phyloP scores from a whole-genome alignment of 148 eudicot genomes.

The Vaccinium vitisidaea region DNA sequence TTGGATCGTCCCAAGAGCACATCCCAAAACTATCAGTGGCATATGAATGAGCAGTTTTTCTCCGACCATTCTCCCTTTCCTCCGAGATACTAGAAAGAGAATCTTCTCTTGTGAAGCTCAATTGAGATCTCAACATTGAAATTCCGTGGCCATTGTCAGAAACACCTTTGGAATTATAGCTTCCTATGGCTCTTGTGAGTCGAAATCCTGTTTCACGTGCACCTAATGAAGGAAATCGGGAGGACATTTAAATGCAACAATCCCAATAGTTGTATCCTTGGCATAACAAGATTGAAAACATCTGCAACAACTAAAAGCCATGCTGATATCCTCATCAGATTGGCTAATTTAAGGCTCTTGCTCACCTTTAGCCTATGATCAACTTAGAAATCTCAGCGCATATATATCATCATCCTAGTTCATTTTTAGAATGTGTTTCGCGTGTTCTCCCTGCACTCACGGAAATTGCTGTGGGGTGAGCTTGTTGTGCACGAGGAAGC shows the following conservation, averaged over 20 bases:
- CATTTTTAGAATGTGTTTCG: neutral
- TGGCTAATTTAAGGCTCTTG: neutral
- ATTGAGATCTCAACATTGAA: constrained; percentile 57
- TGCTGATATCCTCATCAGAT: neutral
- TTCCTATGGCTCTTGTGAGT: constrained; percentile 40
- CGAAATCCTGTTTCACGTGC: constrained; percentile 32
- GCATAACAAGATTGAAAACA: neutral
- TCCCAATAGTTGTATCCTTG: neutral
- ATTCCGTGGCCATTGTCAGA: constrained; percentile 27
- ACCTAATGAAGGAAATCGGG: neutral
- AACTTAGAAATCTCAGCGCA: neutral
- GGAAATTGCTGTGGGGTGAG: no score
- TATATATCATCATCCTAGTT: neutral
- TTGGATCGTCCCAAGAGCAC: constrained; percentile 51
- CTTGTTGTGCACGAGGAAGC: no score
- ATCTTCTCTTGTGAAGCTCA: constrained; percentile 61
- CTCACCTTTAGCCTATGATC: neutral
- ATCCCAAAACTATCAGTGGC: constrained; percentile 34
- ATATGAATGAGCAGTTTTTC: constrained; percentile 35
- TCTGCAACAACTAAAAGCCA: neutral
- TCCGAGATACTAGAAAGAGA: constrained; percentile 54
- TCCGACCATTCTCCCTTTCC: constrained; percentile 35
- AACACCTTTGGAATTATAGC: constrained; percentile 31
- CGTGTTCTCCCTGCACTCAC: no score
- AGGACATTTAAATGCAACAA: neutral